Base-by-base conservation (phyloP, 768 basidiomycete genomes). In the Boletus pseudo-olivaceus region DNA sequence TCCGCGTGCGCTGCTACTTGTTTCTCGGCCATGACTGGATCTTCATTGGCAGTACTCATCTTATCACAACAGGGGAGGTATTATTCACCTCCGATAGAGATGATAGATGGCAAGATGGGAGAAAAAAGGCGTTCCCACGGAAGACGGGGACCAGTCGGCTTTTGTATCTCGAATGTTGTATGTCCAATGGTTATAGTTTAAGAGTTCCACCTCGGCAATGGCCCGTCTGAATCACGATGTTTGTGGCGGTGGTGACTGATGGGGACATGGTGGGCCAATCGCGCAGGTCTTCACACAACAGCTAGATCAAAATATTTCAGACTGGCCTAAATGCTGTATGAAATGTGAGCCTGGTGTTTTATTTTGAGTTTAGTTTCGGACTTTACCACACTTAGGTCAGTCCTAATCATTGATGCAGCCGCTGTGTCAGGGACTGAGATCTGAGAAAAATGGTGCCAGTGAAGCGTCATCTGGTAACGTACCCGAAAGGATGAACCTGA, bases 1-100 rank as follows among this genome's bases (percentile, higher is more conserved):
- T 70, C 66, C 23, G 63, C 59, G 53, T 38, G 49, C 17, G 33
- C 15, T 17, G 29, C 42, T 5, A 12, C 8, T 29, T 54, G 56
- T 27, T 70, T 68, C 43, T 68, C 68, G 30, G 35, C n/a, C 14
- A 43, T 26, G 26, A 35, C 49, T 19, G 44, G 46, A 30, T 67
- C 33, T 19, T 45, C 41, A 1, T 45, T 8, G 11, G 20, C 19
- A 1, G 53, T 23, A 23, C 30, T 49, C 63, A 59, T 63, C 23
- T 32, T 33, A 34, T 55, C 47, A 23, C 46, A 33, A 34, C 30
- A 12, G 7, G 33, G 42, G 14, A 26, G 26, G 11, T 2, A 1
- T 5, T 38, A 29, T 53, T 17, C 6, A 27, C 2, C 17, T 9
- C 6, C n/a, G 26, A n/a, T 6, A 12, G 49, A 30, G 7, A n/a